Evolutionary conservation across 768 basidiomycete genomes (phyloP).

Genomic region (Sistotremastrum suecicum): DNA sequence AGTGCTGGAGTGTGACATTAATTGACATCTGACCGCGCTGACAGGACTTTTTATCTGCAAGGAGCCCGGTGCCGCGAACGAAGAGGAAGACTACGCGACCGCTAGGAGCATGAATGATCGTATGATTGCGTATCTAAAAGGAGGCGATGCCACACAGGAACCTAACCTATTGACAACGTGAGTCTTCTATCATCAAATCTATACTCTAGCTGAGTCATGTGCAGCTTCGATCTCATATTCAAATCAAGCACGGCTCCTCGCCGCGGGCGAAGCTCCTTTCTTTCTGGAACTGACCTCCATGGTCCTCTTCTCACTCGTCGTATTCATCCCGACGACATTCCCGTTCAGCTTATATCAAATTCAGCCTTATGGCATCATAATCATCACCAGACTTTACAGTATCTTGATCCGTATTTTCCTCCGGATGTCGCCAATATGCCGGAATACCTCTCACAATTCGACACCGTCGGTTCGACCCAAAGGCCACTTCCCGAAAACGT

Average conservation of each 20-base stretch:
- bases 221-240: slow-evolving; percentile 51
- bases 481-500: background rate
- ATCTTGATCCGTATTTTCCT: slow-evolving; percentile 25
- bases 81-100: slow-evolving; percentile 23
- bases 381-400: slow-evolving; percentile 15
- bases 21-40: too few relatives aligned
- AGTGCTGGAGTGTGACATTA: too few relatives aligned
- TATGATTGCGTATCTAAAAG: slow-evolving; percentile 41
- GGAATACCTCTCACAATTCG: slow-evolving; percentile 28
- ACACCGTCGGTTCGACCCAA: slow-evolving; percentile 8
- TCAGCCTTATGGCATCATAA: slow-evolving; percentile 13
- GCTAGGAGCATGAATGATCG: slow-evolving; percentile 36
- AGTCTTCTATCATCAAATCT: slow-evolving; percentile 6
- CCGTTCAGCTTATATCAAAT: slow-evolving; percentile 9
- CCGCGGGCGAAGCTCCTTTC: slow-evolving; percentile 24
- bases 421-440: slow-evolving; percentile 20
- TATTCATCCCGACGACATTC: slow-evolving; percentile 33
- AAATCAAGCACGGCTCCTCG: slow-evolving; percentile 35
- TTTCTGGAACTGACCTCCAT: slow-evolving; percentile 39
- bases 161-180: slow-evolving; percentile 54
- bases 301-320: slow-evolving; percentile 39
- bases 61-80: slow-evolving; percentile 13
- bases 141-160: slow-evolving; percentile 28
- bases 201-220: background rate
- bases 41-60: slow-evolving; percentile 9